Base-by-base conservation (phyloP, 495 filamentous ascomycete genomes). In the Hypoxylon fragiforme region DNA sequence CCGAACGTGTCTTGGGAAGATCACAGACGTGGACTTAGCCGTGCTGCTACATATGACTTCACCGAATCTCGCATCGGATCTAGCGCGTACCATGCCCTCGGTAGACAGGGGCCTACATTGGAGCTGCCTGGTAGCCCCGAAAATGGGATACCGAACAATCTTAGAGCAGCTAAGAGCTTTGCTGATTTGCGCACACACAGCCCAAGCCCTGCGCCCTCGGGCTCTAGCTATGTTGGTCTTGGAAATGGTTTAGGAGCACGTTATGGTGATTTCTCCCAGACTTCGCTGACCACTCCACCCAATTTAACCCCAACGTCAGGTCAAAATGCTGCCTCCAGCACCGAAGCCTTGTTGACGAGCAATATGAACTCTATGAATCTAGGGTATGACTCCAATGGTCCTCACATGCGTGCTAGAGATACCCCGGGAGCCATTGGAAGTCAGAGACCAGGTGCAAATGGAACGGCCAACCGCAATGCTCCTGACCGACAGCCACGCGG, bases 41-140 rank as follows among this genome's bases (percentile, higher is more conserved):
- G 94, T 21, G 91, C 94, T 14, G 95, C 94, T 24, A 98, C 94
- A n/a, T 96, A 95, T 62, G 92, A 97, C 72, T 98, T 98, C 73
- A 91, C 88, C 60, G 94, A 97, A 67, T 85, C 89, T 28, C 87
- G 92, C 5, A 85, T 80, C 18, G 82, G 81, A 37, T 85, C 86
- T 15, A 77, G 78, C 28, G 80, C 81, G 22, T 76, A 88, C 68
- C 84, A 82, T 61, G 84, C 88, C 0, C 77, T 95, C 37, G 87
- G 90, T 32, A 79, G 88, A 38, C 89, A 92, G 60, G 81, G 81
- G 26, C 86, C 85, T 35, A 86, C 92, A 37, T 77, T 97, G 34
- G 90, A 91, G 35, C 84, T 95, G 48, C 81, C 92, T 14, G 88
- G 90, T 57, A 95, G 92, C 44, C 89, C 91, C 0, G 85, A 86